Conservation (phyloP, 2,329 filamentous ascomycete species). For the Colletotrichum brevisporum region DNA sequence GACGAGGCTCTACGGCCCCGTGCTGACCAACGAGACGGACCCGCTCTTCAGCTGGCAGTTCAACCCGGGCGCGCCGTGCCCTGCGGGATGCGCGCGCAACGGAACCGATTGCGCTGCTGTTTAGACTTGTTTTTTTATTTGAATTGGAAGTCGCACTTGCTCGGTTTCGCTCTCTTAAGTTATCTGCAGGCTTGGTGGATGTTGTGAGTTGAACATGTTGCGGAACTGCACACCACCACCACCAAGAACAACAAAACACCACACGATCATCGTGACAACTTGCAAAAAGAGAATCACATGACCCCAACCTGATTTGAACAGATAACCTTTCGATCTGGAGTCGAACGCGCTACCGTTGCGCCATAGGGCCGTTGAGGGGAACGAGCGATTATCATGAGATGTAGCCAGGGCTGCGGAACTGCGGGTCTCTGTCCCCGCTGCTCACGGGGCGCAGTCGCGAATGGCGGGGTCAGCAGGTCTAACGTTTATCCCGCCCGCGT, state of each 20-base stretch:
- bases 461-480: too few species aligned
- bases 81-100: constrained; percentile 30
- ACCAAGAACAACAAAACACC: too few species aligned
- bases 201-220: neutral
- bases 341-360: constrained; percentile 36
- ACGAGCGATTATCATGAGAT: neutral
- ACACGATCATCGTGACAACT: too few species aligned
- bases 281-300: neutral
- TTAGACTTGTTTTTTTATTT: neutral
- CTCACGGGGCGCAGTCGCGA: too few species aligned
- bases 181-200: neutral
- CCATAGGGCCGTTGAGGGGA: neutral
- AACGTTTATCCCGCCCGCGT: too few species aligned
- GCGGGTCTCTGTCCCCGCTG: neutral
- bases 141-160: too few species aligned
- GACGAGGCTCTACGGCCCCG: constrained; percentile 57
- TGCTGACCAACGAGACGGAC: constrained; percentile 68
- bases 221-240: neutral
- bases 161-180: neutral
- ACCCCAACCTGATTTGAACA: constrained; percentile 31
- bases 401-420: neutral
- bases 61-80: constrained; percentile 45
- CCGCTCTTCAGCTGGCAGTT: constrained; percentile 69
- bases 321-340: constrained; percentile 35
- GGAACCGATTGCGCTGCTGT: constrained; percentile 13